These are phyloP conservation scores for Oemleria cerasiformis DNA, from an alignment of 306 rosid species.

Conservation along the genomic window DNA sequence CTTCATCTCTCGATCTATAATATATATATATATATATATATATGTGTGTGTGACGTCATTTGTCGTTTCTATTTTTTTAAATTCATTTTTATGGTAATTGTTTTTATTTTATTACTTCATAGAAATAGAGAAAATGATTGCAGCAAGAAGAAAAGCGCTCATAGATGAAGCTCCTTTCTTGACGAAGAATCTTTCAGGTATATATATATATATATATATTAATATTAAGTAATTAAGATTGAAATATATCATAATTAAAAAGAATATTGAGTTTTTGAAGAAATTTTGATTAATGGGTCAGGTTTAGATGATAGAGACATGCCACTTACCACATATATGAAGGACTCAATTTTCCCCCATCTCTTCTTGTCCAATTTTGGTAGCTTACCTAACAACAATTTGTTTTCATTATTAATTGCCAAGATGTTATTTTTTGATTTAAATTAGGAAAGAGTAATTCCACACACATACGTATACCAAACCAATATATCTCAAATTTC, in stretches of 20 bases:
- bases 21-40: neutral
- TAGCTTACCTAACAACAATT: constrained; percentile 62
- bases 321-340: constrained; percentile 19
- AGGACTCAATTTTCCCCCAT: constrained; percentile 15
- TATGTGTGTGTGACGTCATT: neutral
- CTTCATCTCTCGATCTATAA: neutral
- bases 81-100: neutral
- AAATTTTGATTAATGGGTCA: constrained; percentile 10
- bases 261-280: too few relatives aligned
- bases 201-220: neutral
- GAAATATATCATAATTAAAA: too few relatives aligned
- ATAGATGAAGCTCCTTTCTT: constrained; percentile 38
- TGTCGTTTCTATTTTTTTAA: neutral
- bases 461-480: neutral
- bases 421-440: constrained; percentile 10
- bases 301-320: constrained; percentile 14
- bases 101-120: neutral
- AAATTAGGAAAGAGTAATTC: constrained; percentile 14
- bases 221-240: too few relatives aligned
- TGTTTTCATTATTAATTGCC: constrained; percentile 20
- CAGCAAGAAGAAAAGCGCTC: constrained; percentile 51
- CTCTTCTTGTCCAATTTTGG: constrained; percentile 42
- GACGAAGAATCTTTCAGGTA: constrained; percentile 63
- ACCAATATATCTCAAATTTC: neutral
- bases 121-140: constrained; percentile 57